Evolutionary conservation across 2,329 filamentous ascomycete genomes (phyloP), one percentile per base, ranked within the genome.

Genomic region (Botrytis fragariae): DNA sequence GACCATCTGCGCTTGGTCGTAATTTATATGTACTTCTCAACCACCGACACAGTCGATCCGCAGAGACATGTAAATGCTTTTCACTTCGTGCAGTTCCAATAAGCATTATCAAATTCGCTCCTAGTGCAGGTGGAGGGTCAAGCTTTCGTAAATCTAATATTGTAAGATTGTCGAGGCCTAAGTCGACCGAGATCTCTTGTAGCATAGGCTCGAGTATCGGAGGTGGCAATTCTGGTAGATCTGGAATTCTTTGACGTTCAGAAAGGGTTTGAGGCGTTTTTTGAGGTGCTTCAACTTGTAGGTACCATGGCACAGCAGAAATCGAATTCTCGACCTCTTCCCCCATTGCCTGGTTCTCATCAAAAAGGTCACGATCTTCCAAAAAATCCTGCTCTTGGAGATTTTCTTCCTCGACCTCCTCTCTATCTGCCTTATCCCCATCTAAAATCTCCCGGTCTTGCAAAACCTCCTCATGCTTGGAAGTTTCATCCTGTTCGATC

Each of bases 71-170:
- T 51, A 99, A 85, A 84, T 99, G 96, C 70, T 95, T 94, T 82
- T 98, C 93, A 79, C 93, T 97, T 74, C 96, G 91, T 22, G 95
- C 93, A 14, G 94, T 97, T 59, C 92, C 94, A 76, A 99, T 90
- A 44, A 99, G 84, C 96, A 98, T 98, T 71, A 99, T 87, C 42
- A 98, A 87, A 78, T 95, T 95, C 2, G 93, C 89, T 1, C 96
- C 96, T 1, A 99, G 87, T 0, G 95, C 95, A 0, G 95, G 91
- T 0, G 95, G 93, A 0, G 95, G 94, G 78, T 98, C 93, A 68
- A 98, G 86, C 54, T 89, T 84, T 73, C 96, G 93, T 45, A 99
- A 86, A 80, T 99, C 96, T 65, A 97, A 86, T 9, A 99, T 83
- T 1, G 87, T 87, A 64, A 99, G 85, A 73, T 94, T 89, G 80